Percentiles rank a stretch among this genome's conserved stretches.
Conservation (phyloP, 2,329 filamentous ascomycete species). For the Davidsoniella virescens region DNA sequence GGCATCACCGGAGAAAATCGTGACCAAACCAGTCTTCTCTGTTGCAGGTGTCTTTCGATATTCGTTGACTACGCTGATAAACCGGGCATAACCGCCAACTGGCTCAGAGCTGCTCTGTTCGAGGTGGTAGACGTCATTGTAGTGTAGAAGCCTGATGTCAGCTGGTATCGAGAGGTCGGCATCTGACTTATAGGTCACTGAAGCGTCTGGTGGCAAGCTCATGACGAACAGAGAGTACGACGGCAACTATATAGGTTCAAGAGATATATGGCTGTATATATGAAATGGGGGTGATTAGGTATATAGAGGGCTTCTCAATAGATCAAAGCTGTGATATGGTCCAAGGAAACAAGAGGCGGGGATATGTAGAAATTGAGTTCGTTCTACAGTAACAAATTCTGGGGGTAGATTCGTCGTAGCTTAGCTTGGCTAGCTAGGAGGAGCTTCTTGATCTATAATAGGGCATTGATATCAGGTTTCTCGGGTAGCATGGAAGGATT, state of each 20-base stretch:
- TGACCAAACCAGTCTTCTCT: slow-evolving; percentile 50
- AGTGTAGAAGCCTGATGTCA: slow-evolving; percentile 70
- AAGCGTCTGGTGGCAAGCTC: slow-evolving; percentile 7
- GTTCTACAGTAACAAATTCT: too few relatives aligned
- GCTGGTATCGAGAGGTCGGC: slow-evolving; percentile 25
- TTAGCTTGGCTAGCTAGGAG: too few relatives aligned
- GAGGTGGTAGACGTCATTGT: slow-evolving; percentile 89
- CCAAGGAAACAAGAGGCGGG: too few relatives aligned
- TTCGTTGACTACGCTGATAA: slow-evolving; percentile 61
- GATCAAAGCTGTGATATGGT: too few relatives aligned
- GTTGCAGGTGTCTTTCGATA: slow-evolving; percentile 46
- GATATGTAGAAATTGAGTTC: too few relatives aligned
- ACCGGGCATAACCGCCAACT: slow-evolving; percentile 64
- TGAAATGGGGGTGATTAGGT: too few relatives aligned
- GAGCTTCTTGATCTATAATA: too few relatives aligned
- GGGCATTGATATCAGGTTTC: too few relatives aligned
- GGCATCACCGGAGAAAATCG: slow-evolving; percentile 80
- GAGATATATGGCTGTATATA: not conserved
- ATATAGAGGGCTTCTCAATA: too few relatives aligned
- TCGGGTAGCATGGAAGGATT: too few relatives aligned
- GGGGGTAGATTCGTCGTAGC: too few relatives aligned
- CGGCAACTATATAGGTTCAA: not conserved
- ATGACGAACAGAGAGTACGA: not conserved
- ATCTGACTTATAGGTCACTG: slow-evolving; percentile 7
- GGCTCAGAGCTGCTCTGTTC: slow-evolving; percentile 62